Evolutionary conservation across 2,329 filamentous ascomycete genomes (phyloP).

Genomic region (Lecanicillium sp.): DNA sequence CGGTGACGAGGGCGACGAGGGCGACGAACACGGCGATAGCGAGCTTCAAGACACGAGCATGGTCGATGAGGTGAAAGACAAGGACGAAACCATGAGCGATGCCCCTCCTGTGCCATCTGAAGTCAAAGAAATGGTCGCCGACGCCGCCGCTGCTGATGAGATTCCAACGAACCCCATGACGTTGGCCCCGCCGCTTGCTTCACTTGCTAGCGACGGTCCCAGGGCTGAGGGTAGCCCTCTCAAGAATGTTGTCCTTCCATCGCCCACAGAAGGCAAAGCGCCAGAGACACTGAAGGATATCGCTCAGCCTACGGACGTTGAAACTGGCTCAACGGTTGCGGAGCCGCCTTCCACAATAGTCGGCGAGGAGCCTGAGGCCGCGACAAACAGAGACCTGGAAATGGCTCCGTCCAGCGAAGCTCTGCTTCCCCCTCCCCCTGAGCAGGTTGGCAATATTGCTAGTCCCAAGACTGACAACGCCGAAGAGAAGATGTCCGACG

Average conservation of each 20-base stretch:
- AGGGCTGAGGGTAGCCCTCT: slow-evolving; percentile 45
- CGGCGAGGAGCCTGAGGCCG: slow-evolving; percentile 24
- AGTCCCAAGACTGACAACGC: slow-evolving; percentile 27
- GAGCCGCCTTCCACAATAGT: slow-evolving; percentile 28
- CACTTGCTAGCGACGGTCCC: slow-evolving; percentile 25
- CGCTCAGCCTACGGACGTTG: slow-evolving; percentile 11
- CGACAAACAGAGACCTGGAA: slow-evolving; percentile 22
- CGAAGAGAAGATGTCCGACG: slow-evolving; percentile 20
- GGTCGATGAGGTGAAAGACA: slow-evolving; percentile 7
- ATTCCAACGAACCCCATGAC: slow-evolving; percentile 24
- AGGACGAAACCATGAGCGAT: slow-evolving; percentile 18
- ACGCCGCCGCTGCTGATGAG: slow-evolving; percentile 26
- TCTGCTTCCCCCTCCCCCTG: slow-evolving; percentile 31
- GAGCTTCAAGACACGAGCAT: slow-evolving; percentile 12
- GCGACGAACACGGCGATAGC: slow-evolving; percentile 25
- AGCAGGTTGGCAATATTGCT: slow-evolving; percentile 36
- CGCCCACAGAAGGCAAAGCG: slow-evolving; percentile 34
- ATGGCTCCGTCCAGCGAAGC: slow-evolving; percentile 15
- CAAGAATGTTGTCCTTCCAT: slow-evolving; percentile 45
- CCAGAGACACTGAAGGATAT: neutral
- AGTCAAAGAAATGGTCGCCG: slow-evolving; percentile 31
- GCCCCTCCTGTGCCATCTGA: slow-evolving; percentile 7
- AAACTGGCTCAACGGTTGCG: slow-evolving; percentile 21
- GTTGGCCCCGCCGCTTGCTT: slow-evolving; percentile 26
- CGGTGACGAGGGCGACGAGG: slow-evolving; percentile 42